Base-by-base conservation (phyloP, 208 protist genomes). In the Trypanosoma congolense region DNA sequence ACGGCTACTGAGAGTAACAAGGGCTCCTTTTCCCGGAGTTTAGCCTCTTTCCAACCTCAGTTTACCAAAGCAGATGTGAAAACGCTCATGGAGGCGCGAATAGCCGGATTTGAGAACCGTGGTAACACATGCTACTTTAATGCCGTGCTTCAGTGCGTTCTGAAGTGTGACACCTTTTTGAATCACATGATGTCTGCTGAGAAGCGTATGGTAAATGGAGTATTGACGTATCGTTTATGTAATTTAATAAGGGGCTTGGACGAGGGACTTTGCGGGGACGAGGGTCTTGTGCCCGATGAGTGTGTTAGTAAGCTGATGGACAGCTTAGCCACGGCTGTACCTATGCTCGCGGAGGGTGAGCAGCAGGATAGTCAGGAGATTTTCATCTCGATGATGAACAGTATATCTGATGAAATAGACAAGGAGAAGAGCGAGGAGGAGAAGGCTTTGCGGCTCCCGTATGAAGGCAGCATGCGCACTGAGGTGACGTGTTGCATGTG, bases 91-190 rank as follows among this genome's bases (percentile, higher is more conserved):
- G 41, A 59, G 8, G 77, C 78, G 30, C 63, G 66, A 19, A 61
- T 96, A 53, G 67, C 65, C 46, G 94, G 94, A 42, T 80, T 97
- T 22, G 59, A 73, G 1, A 97, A 97, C 65, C 59, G 73, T 29
- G 84, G 86, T 47, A 97, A 97, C 62, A 97, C 92, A 12, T 99
- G 97, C 66, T 99, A 98, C 64, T 90, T 99, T 71, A 99, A 98
- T 73, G 85, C 87, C 2, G 85, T 94, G 1, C 44, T 99, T 46
- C 97, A 98, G 76, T 97, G 94, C 65, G 56, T 98, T 30, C 76
- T 88, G 47, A 75, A 80, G 26, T 94, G 87, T 57, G 30, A 58
- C 35, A 71, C 74, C 53, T 87, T 92, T 61, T 68, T 60, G 4
- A 47, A 54, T n/a, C 62, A 59, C 3, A 49, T 91, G 42, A 54